Conservation (phyloP, 2,329 filamentous ascomycete genomes). For the Fusarium sp. region DNA sequence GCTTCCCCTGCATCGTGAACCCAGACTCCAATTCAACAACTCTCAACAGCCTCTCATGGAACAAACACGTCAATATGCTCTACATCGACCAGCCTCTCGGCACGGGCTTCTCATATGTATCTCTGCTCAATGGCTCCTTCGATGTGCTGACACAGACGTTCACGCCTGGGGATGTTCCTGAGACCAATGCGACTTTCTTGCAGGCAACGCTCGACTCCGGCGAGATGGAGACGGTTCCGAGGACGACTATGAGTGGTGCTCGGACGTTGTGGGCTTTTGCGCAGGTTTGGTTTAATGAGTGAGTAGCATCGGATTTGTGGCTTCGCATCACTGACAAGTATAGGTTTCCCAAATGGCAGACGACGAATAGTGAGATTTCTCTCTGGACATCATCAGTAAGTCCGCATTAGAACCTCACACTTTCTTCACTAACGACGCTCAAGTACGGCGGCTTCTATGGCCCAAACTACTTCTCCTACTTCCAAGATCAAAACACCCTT, state of each 20-base stretch:
- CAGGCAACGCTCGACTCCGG: constrained; percentile 32
- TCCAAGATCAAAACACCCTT: constrained; percentile 70
- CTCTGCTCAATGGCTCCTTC: constrained; percentile 65
- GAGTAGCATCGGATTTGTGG: neutral
- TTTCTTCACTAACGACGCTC: neutral
- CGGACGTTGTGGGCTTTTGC: constrained; percentile 72
- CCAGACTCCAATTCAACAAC: constrained; percentile 65
- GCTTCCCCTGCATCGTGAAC: constrained; percentile 64
- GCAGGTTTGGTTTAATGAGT: constrained; percentile 66
- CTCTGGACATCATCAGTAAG: constrained; percentile 70
- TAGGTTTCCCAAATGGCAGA: constrained; percentile 68
- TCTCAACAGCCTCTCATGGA: constrained; percentile 71
- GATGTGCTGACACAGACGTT: constrained; percentile 58
- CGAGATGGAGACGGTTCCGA: constrained; percentile 41
- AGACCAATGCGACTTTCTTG: constrained; percentile 31
- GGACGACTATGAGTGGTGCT: constrained; percentile 66
- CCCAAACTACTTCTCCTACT: constrained; percentile 67
- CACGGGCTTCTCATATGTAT: constrained; percentile 70
- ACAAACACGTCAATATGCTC: constrained; percentile 62
- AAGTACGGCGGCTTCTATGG: constrained; percentile 75
- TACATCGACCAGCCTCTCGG: constrained; percentile 73
- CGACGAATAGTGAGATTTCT: constrained; percentile 65
- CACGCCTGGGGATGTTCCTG: constrained; percentile 7
- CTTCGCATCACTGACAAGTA: neutral
- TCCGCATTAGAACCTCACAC: constrained; percentile 20